These are phyloP conservation scores for Borovskyia barvae DNA, from an alignment of 208 protist species.

Conservation along the genomic window DNA sequence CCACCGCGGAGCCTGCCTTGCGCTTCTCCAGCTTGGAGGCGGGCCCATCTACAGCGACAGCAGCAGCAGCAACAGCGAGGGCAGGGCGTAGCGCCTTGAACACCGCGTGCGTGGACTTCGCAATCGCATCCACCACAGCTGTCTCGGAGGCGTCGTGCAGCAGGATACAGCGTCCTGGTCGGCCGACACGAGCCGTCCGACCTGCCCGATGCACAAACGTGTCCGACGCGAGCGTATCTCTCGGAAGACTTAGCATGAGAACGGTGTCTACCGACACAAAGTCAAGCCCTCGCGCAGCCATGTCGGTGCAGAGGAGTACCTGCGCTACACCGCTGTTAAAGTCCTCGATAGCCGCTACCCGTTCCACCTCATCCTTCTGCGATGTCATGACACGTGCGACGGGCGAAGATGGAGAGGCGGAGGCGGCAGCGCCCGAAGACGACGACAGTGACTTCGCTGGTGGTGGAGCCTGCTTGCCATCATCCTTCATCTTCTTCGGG, in stretches of 20 bases:
- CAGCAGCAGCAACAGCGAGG: slow-evolving; percentile 8
- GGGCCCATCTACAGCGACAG: background rate
- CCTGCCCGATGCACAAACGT: slow-evolving; percentile 97
- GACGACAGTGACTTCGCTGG: background rate
- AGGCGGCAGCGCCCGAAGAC: background rate
- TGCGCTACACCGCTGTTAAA: slow-evolving; percentile 70
- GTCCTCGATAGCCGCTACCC: slow-evolving; percentile 75
- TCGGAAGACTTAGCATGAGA: slow-evolving; percentile 95
- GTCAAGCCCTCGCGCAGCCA: slow-evolving; percentile 95
- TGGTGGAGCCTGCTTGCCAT: background rate
- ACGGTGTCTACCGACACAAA: slow-evolving; percentile 94
- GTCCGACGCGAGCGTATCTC: slow-evolving; percentile 60
- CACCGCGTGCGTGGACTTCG: slow-evolving; percentile 61
- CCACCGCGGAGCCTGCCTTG: background rate
- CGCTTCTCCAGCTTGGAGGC: slow-evolving; percentile 5
- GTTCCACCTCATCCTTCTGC: slow-evolving; percentile 59
- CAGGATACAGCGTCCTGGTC: slow-evolving; percentile 89
- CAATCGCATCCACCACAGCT: slow-evolving; percentile 46
- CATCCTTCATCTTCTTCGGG: slow-evolving; percentile 12
- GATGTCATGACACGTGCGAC: slow-evolving; percentile 55
- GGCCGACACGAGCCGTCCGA: slow-evolving; percentile 92
- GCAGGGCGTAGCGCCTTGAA: slow-evolving; percentile 42
- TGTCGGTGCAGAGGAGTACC: slow-evolving; percentile 95
- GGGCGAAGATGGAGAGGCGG: background rate
- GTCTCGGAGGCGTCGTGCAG: slow-evolving; percentile 54